Conservation (phyloP, 164 flowering plant genomes). For the Platanus orientalis region DNA sequence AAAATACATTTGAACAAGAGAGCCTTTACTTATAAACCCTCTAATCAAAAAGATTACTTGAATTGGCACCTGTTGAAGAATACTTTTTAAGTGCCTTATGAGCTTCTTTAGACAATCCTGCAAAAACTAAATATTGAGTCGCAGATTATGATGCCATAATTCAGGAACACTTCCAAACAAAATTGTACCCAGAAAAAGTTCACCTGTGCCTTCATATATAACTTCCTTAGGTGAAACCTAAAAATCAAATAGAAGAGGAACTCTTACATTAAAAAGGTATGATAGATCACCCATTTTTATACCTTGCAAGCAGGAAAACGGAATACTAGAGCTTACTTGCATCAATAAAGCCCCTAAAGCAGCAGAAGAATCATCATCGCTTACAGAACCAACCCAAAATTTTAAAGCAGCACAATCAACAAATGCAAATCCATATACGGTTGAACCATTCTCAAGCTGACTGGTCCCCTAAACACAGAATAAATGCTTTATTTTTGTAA, state of each 20-base stretch:
- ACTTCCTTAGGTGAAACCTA: constrained; percentile 90
- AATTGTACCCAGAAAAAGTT: constrained; percentile 7
- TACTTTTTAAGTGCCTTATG: constrained; percentile 77
- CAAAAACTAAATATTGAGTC: constrained; percentile 12
- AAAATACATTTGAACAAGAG: background rate
- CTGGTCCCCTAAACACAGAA: constrained; percentile 31
- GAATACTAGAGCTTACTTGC: constrained; percentile 58
- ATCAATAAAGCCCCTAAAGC: constrained; percentile 82
- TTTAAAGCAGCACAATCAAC: constrained; percentile 85
- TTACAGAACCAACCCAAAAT: constrained; percentile 88
- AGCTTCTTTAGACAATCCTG: constrained; percentile 86
- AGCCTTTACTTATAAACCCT: no score
- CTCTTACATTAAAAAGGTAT: background rate
- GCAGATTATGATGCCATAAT: background rate
- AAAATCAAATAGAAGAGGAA: constrained; percentile 12
- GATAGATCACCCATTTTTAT: background rate
- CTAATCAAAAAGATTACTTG: background rate
- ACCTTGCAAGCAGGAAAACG: background rate
- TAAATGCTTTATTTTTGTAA: background rate
- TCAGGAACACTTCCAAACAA: background rate
- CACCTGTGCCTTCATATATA: constrained; percentile 72
- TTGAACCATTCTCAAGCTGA: constrained; percentile 44
- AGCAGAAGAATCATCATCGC: constrained; percentile 84
- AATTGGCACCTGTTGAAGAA: constrained; percentile 51
- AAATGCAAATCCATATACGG: constrained; percentile 83